Evolutionary conservation across 208 protist genomes (phyloP), one percentile per base, ranked within the genome.

Genomic region (Spongospora subterranea): DNA sequence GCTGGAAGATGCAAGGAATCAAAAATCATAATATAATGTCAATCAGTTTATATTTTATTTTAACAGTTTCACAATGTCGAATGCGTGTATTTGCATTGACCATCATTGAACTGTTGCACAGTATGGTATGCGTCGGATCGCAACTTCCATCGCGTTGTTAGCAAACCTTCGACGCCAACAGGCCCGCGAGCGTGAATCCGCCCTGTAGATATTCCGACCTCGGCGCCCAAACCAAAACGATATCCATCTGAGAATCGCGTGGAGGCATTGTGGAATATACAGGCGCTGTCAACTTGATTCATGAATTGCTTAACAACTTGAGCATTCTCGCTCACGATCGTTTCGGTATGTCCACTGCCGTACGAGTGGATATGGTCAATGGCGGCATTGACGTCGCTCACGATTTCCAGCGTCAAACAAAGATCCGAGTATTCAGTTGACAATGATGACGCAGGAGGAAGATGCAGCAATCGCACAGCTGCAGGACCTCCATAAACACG

Each of bases 281-380:
- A 92, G 32, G 90, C 66, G 88, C 90, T 92, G 89, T 92, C 90
- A 40, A 92, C 89, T 43, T 82, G 71, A 13, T 43, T 35, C 17
- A 82, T 6, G 71, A 91, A 91, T 32, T 45, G 0, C 54, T 91
- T 29, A 24, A 29, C 60, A 50, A 35, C 39, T n/a, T 91, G 17
- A 41, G 29, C 60, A 64, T 91, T 41, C 13, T 91, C 66, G n/a
- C 88, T 92, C 17, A 92, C 89, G 45, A 92, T 90, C 6, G 89
- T 43, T 89, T 92, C 90, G 32, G 90, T 92, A 89, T 92, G 90
- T 45, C 89, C 90, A 41, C 90, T 92, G 66, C 90, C 90, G n/a
- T 92, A 64, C 89, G 0, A 13, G 32, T 92, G 82, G 89, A 92
- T 89, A 64, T 92, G 90, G 88, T 29, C 43, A 17, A 92, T 90